Evolutionary conservation across 1,284 basidiomycete genomes (phyloP).

Genomic region (Butyriboletus regius): DNA sequence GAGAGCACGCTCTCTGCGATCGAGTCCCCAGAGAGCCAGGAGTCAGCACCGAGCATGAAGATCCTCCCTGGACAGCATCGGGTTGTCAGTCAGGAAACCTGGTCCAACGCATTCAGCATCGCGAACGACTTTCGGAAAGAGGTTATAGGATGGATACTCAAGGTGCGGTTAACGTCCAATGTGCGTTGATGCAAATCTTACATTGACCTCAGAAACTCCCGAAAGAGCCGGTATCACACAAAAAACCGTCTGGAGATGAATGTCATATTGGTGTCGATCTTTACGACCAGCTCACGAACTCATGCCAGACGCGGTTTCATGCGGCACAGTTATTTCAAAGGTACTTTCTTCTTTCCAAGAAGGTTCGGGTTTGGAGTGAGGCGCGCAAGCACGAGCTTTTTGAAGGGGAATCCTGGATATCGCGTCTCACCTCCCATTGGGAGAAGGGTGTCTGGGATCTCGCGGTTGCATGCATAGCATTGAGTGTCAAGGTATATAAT

Average conservation of each 20-base stretch:
- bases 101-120: slow-evolving; percentile 24
- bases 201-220: slow-evolving; percentile 21
- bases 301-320: slow-evolving; percentile 54
- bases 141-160: slow-evolving; percentile 39
- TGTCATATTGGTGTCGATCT: slow-evolving; percentile 33
- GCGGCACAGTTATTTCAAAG: slow-evolving; percentile 51
- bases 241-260: neutral
- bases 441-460: slow-evolving; percentile 45
- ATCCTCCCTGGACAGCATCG: neutral
- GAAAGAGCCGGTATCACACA: slow-evolving; percentile 1
- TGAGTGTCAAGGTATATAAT: slow-evolving; percentile 50
- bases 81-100: slow-evolving; percentile 1
- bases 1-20: slow-evolving; percentile 11
- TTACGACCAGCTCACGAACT: slow-evolving; percentile 46
- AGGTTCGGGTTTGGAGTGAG: slow-evolving; percentile 13
- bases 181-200: neutral
- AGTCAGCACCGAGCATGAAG: neutral
- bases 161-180: slow-evolving; percentile 27
- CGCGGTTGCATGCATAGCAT: slow-evolving; percentile 47
- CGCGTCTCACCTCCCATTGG: neutral
- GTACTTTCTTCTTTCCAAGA: slow-evolving; percentile 36
- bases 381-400: neutral
- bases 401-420: neutral
- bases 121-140: slow-evolving; percentile 30
- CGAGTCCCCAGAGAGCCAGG: slow-evolving; percentile 7